Percentiles rank a stretch among this genome's conserved stretches.
Evolutionary conservation across 2,329 filamentous ascomycete species (phyloP).

Genomic region (Botryotinia calthae): DNA sequence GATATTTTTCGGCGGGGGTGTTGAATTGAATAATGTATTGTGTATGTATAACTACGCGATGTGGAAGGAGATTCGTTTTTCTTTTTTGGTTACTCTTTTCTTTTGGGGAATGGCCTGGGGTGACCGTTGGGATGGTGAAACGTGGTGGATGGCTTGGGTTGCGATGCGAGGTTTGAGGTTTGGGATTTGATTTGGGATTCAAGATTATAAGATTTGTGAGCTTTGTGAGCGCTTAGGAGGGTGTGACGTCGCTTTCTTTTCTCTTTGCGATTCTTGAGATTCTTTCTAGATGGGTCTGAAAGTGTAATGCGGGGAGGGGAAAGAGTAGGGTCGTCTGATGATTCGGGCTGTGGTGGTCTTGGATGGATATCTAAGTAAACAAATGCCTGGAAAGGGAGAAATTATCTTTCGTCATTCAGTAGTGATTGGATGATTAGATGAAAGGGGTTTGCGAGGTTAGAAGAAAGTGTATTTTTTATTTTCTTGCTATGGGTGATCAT

Average conservation of each 20-base stretch:
- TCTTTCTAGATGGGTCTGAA: neutral
- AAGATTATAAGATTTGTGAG: neutral
- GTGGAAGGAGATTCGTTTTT: neutral
- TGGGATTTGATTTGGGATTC: neutral
- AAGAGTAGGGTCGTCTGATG: neutral
- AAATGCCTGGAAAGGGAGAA: neutral
- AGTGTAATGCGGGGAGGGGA: neutral
- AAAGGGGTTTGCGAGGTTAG: neutral
- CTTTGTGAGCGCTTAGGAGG: neutral
- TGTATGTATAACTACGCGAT: too few species aligned
- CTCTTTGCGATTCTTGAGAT: neutral
- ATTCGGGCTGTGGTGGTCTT: neutral
- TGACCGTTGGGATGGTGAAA: neutral
- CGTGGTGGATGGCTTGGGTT: neutral
- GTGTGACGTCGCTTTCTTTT: neutral
- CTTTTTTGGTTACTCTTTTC: neutral
- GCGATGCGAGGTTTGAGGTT: neutral
- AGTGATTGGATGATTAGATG: neutral
- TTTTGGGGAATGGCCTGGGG: neutral
- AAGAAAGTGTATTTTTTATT: too few species aligned
- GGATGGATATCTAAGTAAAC: neutral
- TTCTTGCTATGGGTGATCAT: too few species aligned
- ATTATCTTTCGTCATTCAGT: neutral
- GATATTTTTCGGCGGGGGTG: neutral
- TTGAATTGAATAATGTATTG: neutral